Evolutionary conservation across 176 grass and related monocot species (phyloP), one percentile per base, ranked within the genome.

Genomic region (Lolium rigidum): DNA sequence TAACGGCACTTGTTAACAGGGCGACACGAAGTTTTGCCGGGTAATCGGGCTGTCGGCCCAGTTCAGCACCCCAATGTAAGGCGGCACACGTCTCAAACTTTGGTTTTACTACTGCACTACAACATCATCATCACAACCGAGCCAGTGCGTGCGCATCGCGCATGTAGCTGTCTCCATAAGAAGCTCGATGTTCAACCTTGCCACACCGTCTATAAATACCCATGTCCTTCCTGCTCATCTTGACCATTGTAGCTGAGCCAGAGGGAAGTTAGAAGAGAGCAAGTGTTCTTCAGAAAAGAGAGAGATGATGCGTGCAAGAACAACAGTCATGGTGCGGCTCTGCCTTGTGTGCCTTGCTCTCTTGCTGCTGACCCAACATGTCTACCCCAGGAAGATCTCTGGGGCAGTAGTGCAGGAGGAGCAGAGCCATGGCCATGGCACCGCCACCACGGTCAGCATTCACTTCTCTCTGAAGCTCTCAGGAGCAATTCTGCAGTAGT

Each of bases 11-110:
- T 62, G 26, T 38, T 38, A 18, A 14, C 47, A 50, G 3, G 28
- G 31, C 17, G 52, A 69, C 80, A 69, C 11, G 12, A 31, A 16
- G 49, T 14, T n/a, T 56, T 11, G 74, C 16, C 65, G 9, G 79
- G 10, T 57, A 10, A 55, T 9, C n/a, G n/a, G 58, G 70, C 31
- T 87, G 22, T 63, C 14, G 16, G 52, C 2, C 63, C n/a, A 41
- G n/a, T 74, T 56, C 20, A 74, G 66, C 76, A 6, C 37, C 77
- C 77, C 70, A 24, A 86, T 62, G 71, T 9, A 21, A 44, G 72
- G 51, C 65, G 66, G 54, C 78, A 76, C 71, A 62, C 70, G 78
- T 15, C 62, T 71, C 62, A 82, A 90, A 70, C n/a, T 76, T 69
- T 3, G 63, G 41, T 85, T 74, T 86, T 58, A 50, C 60, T 15